These are phyloP conservation scores for Cladophialophora immunda DNA, from an alignment of 2,329 filamentous ascomycete genomes.

Conservation along the genomic window DNA sequence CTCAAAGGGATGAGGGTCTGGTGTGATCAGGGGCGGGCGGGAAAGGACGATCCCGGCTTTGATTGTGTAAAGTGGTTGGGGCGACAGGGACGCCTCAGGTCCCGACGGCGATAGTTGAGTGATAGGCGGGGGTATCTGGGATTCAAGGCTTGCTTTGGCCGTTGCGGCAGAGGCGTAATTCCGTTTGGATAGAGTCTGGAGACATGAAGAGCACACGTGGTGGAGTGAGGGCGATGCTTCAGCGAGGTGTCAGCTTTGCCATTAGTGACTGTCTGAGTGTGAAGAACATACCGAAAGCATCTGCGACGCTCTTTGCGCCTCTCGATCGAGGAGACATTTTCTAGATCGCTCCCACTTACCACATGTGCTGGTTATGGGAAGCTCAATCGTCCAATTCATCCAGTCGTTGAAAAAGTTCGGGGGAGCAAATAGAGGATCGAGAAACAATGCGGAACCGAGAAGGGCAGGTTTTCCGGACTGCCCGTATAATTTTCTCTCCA, in stretches of 20 bases:
- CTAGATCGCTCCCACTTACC: not conserved
- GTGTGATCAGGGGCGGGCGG: conserved; percentile 85
- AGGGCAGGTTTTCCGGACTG: conserved; percentile 9
- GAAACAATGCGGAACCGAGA: not conserved
- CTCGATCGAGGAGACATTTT: conserved; percentile 40
- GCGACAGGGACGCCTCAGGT: conserved; percentile 49
- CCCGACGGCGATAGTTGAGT: conserved; percentile 45
- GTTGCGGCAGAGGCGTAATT: conserved; percentile 38
- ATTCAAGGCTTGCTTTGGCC: conserved; percentile 25
- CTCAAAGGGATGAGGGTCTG: conserved; percentile 85
- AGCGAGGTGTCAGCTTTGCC: conserved; percentile 27
- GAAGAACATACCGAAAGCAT: conserved; percentile 30
- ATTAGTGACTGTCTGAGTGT: not conserved
- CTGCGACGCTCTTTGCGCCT: conserved; percentile 35
- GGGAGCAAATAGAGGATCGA: conserved; percentile 12
- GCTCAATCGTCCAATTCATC: conserved; percentile 5
- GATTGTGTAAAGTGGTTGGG: conserved; percentile 55
- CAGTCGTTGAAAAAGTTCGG: conserved; percentile 17
- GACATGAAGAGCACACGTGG: conserved; percentile 41
- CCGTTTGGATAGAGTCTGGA: conserved; percentile 32
- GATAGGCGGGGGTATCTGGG: conserved; percentile 23
- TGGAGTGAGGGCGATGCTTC: conserved; percentile 29
- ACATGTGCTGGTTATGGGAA: not conserved
- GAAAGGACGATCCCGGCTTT: conserved; percentile 82
- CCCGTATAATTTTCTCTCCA: not conserved